Evolutionary conservation across 2,329 filamentous ascomycete genomes (phyloP), one percentile per base, ranked within the genome.

Genomic region (Septoria linicola): DNA sequence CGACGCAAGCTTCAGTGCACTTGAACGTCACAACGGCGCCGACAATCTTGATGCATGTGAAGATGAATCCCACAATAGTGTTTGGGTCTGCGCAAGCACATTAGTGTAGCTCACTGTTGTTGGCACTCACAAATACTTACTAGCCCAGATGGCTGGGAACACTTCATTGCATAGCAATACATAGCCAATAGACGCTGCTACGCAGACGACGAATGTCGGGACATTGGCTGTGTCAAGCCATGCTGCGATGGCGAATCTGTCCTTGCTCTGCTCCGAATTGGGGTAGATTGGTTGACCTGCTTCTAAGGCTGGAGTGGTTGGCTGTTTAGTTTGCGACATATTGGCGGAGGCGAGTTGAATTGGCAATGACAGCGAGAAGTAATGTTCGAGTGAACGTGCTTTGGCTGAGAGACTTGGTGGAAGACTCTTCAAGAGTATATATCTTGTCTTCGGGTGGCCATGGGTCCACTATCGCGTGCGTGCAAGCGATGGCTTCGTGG

Each of bases 171-270:
- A 45, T n/a, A 45, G 19, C 13, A 34, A 25, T 6, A 45, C 27
- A 13, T 23, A 45, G 17, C 17, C 42, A 31, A 45, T 21, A 25
- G 42, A 45, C 11, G 42, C 19, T 20, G 32, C 13, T 13, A 36
- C 34, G 31, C 42, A 45, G 19, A 21, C 23, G 13, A 19, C 30
- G 3, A 45, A 45, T 11, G 42, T 45, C 6, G 42, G 42, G 4
- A 45, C 14, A 19, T 45, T 45, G 30, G 42, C 42, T 7, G 19
- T 21, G 31, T 45, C 42, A 13, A 45, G 31, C 31, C 31, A 34
- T 34, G 31, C 31, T 16, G 31, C 31, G 31, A 34, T 13, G 11
- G 31, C 14, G 14, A 34, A 34, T 34, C 14, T 34, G 31, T 34
- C 13, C 31, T 34, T 34, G 31, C 31, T 16, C 14, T 6, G 13